Conservation (phyloP, 2,329 filamentous ascomycete genomes). For the Fusarium sp. region DNA sequence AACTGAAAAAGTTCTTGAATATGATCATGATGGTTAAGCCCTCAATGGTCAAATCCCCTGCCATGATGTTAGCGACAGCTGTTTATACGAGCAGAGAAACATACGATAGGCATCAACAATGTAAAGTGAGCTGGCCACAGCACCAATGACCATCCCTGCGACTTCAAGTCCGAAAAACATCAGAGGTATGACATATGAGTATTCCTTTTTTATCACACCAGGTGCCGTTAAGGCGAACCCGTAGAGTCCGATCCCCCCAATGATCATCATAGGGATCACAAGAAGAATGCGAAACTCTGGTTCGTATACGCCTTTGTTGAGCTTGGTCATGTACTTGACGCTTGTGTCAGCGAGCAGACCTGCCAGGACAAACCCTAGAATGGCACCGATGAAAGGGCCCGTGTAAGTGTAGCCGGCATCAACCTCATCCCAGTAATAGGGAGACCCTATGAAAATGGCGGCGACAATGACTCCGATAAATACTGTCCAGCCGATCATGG, state of each 20-base stretch:
- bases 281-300: conserved; percentile 89
- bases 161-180: conserved; percentile 87
- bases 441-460: conserved; percentile 81
- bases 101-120: conserved; percentile 90
- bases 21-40: conserved; percentile 89
- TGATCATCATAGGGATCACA: conserved; percentile 80
- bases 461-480: conserved; percentile 86
- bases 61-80: neutral
- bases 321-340: conserved; percentile 72
- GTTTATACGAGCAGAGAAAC: conserved; percentile 43
- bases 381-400: conserved; percentile 83
- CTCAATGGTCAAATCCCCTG: conserved; percentile 82
- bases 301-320: conserved; percentile 85
- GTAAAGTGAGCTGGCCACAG: conserved; percentile 85
- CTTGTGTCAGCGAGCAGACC: conserved; percentile 78
- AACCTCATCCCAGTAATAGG: conserved; percentile 82
- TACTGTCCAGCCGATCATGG: conserved; percentile 94
- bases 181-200: conserved; percentile 77
- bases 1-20: conserved; percentile 95
- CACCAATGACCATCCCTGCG: conserved; percentile 89
- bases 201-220: conserved; percentile 62
- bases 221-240: conserved; percentile 81
- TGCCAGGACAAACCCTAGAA: conserved; percentile 79
- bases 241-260: conserved; percentile 80
- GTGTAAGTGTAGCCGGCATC: conserved; percentile 88